These are phyloP conservation scores for Acmispon strigosus DNA, from an alignment of 306 rosid species.

Conservation along the genomic window DNA sequence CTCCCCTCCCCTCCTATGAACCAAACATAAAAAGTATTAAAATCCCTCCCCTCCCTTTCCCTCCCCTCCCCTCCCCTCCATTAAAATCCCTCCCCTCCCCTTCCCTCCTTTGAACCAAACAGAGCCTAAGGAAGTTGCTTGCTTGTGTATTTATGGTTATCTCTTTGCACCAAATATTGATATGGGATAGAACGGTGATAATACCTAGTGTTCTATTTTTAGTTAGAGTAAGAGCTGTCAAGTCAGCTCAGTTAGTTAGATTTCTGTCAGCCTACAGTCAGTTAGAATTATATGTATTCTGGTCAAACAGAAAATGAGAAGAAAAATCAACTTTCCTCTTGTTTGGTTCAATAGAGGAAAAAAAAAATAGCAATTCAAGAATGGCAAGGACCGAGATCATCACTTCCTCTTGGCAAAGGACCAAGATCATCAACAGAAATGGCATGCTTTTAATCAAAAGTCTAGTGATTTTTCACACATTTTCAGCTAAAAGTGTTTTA, in stretches of 20 bases:
- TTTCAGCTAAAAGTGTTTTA: constrained; percentile 19
- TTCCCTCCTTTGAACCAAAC: too few species aligned
- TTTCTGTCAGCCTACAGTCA: too few species aligned
- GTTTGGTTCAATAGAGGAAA: too few species aligned
- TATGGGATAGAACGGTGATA: not conserved
- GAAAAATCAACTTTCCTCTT: too few species aligned
- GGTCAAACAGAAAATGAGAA: not conserved
- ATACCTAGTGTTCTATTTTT: not conserved
- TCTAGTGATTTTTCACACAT: not conserved
- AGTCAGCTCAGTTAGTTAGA: not conserved
- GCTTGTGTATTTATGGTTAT: not conserved
- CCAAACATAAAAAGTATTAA: too few species aligned
- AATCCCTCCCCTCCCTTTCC: too few species aligned
- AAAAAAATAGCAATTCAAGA: not conserved
- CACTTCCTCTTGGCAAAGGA: not conserved
- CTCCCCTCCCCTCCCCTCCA: too few species aligned
- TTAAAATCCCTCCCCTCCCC: too few species aligned
- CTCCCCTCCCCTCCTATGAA: too few species aligned
- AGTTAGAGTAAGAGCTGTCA: not conserved
- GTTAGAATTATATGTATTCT: not conserved
- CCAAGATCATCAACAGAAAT: not conserved
- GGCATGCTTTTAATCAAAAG: constrained; percentile 1
- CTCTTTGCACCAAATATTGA: not conserved
- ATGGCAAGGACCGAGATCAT: not conserved
- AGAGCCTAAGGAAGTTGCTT: not conserved